These are phyloP conservation scores for Anthostomella pinea DNA, from an alignment of 2,329 filamentous ascomycete genomes.

Conservation along the genomic window DNA sequence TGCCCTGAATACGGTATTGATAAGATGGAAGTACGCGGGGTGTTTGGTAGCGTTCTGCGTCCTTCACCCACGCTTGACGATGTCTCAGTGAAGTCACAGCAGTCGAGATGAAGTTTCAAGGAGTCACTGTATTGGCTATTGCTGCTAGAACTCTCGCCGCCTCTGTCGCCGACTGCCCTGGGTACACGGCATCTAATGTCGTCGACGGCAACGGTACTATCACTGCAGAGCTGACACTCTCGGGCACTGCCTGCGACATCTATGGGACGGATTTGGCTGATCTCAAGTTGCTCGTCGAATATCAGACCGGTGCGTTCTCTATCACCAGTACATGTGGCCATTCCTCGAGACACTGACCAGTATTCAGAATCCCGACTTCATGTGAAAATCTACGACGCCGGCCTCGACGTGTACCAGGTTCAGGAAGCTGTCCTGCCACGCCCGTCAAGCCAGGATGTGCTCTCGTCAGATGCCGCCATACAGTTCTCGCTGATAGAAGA, in stretches of 20 bases:
- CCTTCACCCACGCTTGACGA: too few species aligned
- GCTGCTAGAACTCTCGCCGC: slow-evolving; percentile 6
- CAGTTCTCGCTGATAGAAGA: slow-evolving; percentile 40
- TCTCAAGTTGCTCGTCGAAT: slow-evolving; percentile 23
- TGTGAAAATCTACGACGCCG: slow-evolving; percentile 24
- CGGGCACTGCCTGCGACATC: slow-evolving; percentile 20
- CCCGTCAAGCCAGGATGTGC: slow-evolving; percentile 14
- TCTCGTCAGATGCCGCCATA: slow-evolving; percentile 33
- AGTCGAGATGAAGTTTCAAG: slow-evolving; percentile 9
- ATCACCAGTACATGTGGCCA: neutral
- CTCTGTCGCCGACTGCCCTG: slow-evolving; percentile 22
- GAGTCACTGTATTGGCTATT: slow-evolving; percentile 7
- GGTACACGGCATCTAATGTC: slow-evolving; percentile 23
- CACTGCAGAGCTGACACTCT: slow-evolving; percentile 21
- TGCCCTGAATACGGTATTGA: too few species aligned
- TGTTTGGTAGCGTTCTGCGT: too few species aligned
- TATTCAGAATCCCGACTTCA: slow-evolving; percentile 16
- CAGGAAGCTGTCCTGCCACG: slow-evolving; percentile 24
- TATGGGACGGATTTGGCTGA: slow-evolving; percentile 21
- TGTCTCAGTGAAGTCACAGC: too few species aligned
- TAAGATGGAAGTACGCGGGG: too few species aligned
- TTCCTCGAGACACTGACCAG: slow-evolving; percentile 5
- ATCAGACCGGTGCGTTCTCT: slow-evolving; percentile 20
- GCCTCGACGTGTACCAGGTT: slow-evolving; percentile 22
- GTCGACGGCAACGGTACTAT: slow-evolving; percentile 16